These are phyloP conservation scores for Glebionis coronaria DNA, from an alignment of 129 eudicot species.

Conservation along the genomic window DNA sequence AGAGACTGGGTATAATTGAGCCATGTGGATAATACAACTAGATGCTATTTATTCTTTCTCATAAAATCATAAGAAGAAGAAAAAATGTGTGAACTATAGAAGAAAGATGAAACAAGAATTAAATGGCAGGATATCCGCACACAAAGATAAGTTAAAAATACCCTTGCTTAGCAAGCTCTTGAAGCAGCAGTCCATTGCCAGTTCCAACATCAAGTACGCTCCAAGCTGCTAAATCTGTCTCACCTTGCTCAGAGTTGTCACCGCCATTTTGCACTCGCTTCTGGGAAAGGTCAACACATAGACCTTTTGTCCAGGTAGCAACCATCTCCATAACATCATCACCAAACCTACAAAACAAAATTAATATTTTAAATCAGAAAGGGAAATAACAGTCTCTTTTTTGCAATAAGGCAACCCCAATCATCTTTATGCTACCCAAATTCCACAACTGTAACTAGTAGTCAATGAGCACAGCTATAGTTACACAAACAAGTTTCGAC, in stretches of 20 bases:
- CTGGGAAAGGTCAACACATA: conserved; percentile 67
- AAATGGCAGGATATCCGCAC: not conserved
- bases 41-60: conserved; percentile 5
- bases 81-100: not conserved
- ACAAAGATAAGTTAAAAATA: conserved; percentile 21
- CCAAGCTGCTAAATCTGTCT: conserved; percentile 64
- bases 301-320: conserved; percentile 83
- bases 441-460: not conserved
- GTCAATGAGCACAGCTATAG: not conserved
- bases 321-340: conserved; percentile 97
- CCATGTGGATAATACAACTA: conserved; percentile 12
- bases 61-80: not conserved
- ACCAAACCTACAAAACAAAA: conserved; percentile 72
- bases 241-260: conserved; percentile 46
- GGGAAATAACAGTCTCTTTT: not conserved
- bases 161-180: conserved; percentile 97
- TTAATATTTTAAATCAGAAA: conserved; percentile 9
- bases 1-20: conserved; percentile 13
- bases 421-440: conserved; percentile 6
- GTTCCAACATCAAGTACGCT: conserved; percentile 96
- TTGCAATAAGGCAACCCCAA: not conserved
- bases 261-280: conserved; percentile 55
- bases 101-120: not conserved
- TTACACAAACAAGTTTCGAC: conserved; percentile 8
- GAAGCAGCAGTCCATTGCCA: conserved; percentile 96